These are phyloP conservation scores for Plantago rigida DNA, from an alignment of 305 asterid species.

Conservation along the genomic window DNA sequence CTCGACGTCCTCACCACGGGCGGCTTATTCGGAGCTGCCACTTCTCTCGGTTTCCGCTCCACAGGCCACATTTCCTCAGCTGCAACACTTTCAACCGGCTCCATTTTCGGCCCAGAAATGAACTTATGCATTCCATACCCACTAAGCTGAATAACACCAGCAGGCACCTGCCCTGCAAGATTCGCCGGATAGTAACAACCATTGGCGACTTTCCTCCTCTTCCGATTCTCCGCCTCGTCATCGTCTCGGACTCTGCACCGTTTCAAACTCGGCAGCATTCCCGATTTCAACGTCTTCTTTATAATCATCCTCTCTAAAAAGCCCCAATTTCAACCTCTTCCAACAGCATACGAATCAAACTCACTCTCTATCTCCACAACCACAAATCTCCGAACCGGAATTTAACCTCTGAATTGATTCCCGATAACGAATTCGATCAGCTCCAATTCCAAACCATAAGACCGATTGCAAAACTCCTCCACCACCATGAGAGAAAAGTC, in stretches of 20 bases:
- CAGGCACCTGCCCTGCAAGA: slow-evolving; percentile 71
- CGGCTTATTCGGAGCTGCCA: slow-evolving; percentile 38
- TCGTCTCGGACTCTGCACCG: slow-evolving; percentile 63
- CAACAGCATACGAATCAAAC: no score
- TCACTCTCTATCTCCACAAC: no score
- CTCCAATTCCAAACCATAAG: slow-evolving; percentile 35
- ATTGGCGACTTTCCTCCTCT: slow-evolving; percentile 41
- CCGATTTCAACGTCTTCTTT: slow-evolving; percentile 80
- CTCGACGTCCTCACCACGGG: slow-evolving; percentile 84
- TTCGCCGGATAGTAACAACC: slow-evolving; percentile 54
- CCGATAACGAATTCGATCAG: slow-evolving; percentile 21
- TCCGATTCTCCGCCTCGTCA: slow-evolving; percentile 61
- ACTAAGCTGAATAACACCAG: slow-evolving; percentile 52
- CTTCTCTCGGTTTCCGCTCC: neutral
- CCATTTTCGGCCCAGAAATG: slow-evolving; percentile 23
- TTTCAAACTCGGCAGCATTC: slow-evolving; percentile 94
- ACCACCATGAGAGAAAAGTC: slow-evolving; percentile 9
- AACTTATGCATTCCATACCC: slow-evolving; percentile 47
- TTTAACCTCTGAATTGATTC: no score
- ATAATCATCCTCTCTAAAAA: slow-evolving; percentile 54
- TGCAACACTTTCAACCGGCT: slow-evolving; percentile 11
- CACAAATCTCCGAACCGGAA: no score
- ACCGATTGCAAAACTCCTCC: slow-evolving; percentile 16
- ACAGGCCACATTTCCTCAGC: slow-evolving; percentile 20
- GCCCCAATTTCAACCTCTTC: slow-evolving; percentile 21